These are phyloP conservation scores for Kwoniella mangroviensis DNA, from an alignment of 768 basidiomycete genomes.

Conservation along the genomic window DNA sequence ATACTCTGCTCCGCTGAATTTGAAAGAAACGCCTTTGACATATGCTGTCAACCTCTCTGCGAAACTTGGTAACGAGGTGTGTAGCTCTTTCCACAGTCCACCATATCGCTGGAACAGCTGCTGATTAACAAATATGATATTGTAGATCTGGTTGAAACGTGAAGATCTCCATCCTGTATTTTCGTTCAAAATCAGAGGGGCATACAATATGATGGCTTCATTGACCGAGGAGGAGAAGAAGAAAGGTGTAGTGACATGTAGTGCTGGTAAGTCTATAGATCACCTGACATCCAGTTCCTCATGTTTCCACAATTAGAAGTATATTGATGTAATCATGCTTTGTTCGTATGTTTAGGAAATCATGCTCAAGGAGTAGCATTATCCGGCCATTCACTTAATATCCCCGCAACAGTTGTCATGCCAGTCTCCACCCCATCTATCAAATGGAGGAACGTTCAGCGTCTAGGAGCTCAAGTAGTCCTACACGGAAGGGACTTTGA, in stretches of 20 bases:
- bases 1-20: slow-evolving; percentile 55
- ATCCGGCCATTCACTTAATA: slow-evolving; percentile 80
- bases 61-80: slow-evolving; percentile 77
- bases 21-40: slow-evolving; percentile 75
- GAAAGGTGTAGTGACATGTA: slow-evolving; percentile 97
- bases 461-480: slow-evolving; percentile 92
- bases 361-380: slow-evolving; percentile 98
- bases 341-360: slow-evolving; percentile 68
- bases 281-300: background rate
- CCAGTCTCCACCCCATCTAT: slow-evolving; percentile 91
- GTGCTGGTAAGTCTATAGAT: slow-evolving; percentile 74
- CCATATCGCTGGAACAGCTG: background rate
- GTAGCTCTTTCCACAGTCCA: background rate
- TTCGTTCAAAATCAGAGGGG: slow-evolving; percentile 97
- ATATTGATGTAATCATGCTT: background rate
- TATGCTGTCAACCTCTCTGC: slow-evolving; percentile 82
- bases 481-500: slow-evolving; percentile 92
- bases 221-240: slow-evolving; percentile 85
- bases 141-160: slow-evolving; percentile 84
- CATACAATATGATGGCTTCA: slow-evolving; percentile 97
- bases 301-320: background rate
- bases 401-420: slow-evolving; percentile 99
- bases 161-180: slow-evolving; percentile 95
- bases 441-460: slow-evolving; percentile 93
- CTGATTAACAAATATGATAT: background rate